Base-by-base conservation (phyloP, 768 basidiomycete species). In the Suillus weaverae region DNA sequence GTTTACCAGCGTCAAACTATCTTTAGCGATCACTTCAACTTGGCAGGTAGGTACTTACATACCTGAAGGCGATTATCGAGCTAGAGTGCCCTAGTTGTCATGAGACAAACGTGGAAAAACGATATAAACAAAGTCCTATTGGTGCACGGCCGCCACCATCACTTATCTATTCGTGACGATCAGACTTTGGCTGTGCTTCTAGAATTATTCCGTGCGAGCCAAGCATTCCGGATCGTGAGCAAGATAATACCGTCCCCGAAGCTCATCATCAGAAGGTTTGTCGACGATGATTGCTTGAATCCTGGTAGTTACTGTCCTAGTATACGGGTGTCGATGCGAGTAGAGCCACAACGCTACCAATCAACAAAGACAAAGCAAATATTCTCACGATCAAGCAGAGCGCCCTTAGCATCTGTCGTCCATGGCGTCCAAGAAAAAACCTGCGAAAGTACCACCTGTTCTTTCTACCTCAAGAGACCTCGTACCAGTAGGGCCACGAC, bases 401-500 rank as follows among this genome's bases (percentile, higher is more conserved):
- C 39, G 38, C 57, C 39, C 26, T 20, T 32, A 41, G 39, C 39
- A 30, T 41, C 57, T 7, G 41, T 59, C 57, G 5, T 41, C 57
- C 57, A 59, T 59, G 57, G 26, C 57, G 57, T 59, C 81, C 39
- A 82, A 77, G 69, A 44, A 63, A 57, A 78, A 74, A 67, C 76
- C 70, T 60, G 62, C 68, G 18, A 69, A 22, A 60, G 63, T 66
- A 22, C 63, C 35, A 32, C 61, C 43, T 60, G 60, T 61, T 10
- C 65, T 54, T 61, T 56, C 68, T n/a, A 14, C 68, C 32, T 77
- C 79, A 18, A 73, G 69, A 63, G 86, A 82, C 35, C 80, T 91
- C 53, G 80, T 91, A 32, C 72, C 81, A 1, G 77, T 83, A 14
- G 89, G 88, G n/a, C 82, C 84, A 14, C 79, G 81, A 66, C 80